Percentiles rank a stretch among this genome's conserved stretches.
These are phyloP conservation scores for Oryza brachyantha DNA, from an alignment of 176 grass and related monocot species.

Conservation along the genomic window DNA sequence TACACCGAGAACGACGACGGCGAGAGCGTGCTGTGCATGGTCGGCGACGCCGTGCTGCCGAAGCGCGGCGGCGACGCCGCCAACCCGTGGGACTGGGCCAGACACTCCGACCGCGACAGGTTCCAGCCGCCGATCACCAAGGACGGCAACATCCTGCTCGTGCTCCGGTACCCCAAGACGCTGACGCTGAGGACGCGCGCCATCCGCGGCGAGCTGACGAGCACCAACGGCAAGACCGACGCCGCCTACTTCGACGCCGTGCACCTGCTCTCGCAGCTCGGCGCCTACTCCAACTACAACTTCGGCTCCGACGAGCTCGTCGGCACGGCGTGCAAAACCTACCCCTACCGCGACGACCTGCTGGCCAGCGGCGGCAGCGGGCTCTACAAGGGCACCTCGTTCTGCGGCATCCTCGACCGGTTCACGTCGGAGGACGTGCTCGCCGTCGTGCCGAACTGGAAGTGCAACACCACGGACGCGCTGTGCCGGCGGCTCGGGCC, in stretches of 20 bases:
- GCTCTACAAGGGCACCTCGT: constrained; percentile 58
- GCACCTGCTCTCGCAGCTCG: constrained; percentile 58
- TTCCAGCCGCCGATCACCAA: constrained; percentile 39
- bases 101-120: constrained; percentile 39
- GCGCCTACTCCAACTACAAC: constrained; percentile 75
- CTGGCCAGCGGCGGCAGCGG: constrained; percentile 33
- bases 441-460: constrained; percentile 57
- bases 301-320: constrained; percentile 68
- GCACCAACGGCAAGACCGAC: constrained; percentile 45
- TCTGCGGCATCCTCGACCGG: constrained; percentile 73
- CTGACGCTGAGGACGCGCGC: constrained; percentile 60
- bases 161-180: constrained; percentile 59
- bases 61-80: constrained; percentile 27
- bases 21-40: constrained; percentile 68
- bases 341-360: constrained; percentile 54
- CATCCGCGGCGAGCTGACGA: constrained; percentile 57
- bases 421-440: constrained; percentile 60
- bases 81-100: constrained; percentile 60
- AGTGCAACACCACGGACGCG: constrained; percentile 59
- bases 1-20: constrained; percentile 59
- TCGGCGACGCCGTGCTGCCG: constrained; percentile 68
- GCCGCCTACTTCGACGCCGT: constrained; percentile 58
- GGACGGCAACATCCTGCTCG: constrained; percentile 47
- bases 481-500: constrained; percentile 57
- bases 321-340: constrained; percentile 43